Evolutionary conservation across 2,329 filamentous ascomycete species (phyloP), one percentile per base, ranked within the genome.

Genomic region (Cladophialophora chaetospira): DNA sequence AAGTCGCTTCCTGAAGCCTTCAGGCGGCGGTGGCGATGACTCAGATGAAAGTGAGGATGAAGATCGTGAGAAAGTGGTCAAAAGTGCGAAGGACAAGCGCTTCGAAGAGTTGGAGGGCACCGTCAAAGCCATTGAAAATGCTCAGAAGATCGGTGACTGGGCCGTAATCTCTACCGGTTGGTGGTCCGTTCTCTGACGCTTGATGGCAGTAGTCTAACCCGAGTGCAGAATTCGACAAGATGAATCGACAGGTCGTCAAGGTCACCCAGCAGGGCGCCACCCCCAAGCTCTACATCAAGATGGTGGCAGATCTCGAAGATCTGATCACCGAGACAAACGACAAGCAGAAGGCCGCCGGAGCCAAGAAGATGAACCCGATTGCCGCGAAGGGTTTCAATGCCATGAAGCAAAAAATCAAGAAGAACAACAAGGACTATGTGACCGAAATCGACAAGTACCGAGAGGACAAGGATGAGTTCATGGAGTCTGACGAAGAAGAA

Each of bases 81-180:
- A 96, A 83, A 97, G 91, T 75, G 92, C 93, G 70, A 97, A 97
- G 78, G 91, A 97, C 80, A 99, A 99, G 84, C 86, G 94, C 62
- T 82, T 91, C 65, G 93, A 97, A 71, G 95, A 97, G 76, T 82
- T 99, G 60, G 93, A 99, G 74, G 83, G 85, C 58, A 96, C 87
- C 40, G 89, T 97, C 70, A 88, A 88, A 74, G 78, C 88, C 70
- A 97, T 99, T 70, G 92, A 97, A 73, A 99, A 99, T 78, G 92
- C 90, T 61, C 83, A 94, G 76, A 97, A 96, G 82, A 99, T 97
- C 71, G 91, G 89, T 71, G 94, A 99, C 77, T 99, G 94, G 94
- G 89, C 88, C 65, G 87, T 93, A 63, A 95, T 97, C 66, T 89
- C 91, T 62, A 83, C 85, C 71, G 91, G 92, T 95, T 83, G 69